Conservation (phyloP, 2,329 filamentous ascomycete species). For the Arthrobotrys conoides region DNA sequence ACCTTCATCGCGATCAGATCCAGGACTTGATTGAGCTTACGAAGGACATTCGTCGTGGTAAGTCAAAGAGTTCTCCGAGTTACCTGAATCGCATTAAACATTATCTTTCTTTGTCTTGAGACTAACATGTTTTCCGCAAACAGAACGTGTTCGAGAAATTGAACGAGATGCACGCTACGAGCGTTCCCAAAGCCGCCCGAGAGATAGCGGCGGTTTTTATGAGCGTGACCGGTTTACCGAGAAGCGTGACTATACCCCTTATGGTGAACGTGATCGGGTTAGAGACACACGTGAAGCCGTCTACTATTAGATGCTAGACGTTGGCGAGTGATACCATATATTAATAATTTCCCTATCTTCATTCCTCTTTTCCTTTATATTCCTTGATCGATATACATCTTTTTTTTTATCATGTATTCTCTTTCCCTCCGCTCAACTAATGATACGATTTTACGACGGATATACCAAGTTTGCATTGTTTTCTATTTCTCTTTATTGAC, state of each 20-base stretch:
- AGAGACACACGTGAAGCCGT: conserved; percentile 59
- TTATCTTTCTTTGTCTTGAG: conserved; percentile 15
- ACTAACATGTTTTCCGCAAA: conserved; percentile 38
- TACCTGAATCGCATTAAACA: conserved; percentile 37
- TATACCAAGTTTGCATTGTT: conserved; percentile 51
- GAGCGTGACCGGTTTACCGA: conserved; percentile 57
- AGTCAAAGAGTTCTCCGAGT: conserved; percentile 49
- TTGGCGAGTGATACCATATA: conserved; percentile 36
- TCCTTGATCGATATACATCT: conserved; percentile 7
- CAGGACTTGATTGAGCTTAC: conserved; percentile 85
- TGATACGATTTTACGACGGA: conserved; percentile 60
- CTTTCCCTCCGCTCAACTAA: conserved; percentile 34
- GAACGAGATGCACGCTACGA: conserved; percentile 49
- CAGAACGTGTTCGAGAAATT: conserved; percentile 60
- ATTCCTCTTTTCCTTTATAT: not conserved
- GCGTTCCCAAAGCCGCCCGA: conserved; percentile 53
- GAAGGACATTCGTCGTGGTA: conserved; percentile 80
- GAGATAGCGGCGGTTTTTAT: conserved; percentile 54
- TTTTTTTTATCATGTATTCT: conserved; percentile 40
- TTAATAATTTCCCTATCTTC: conserved; percentile 24
- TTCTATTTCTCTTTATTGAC: conserved; percentile 7
- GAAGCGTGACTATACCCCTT: conserved; percentile 59
- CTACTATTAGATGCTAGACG: conserved; percentile 49
- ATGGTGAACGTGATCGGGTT: conserved; percentile 58
- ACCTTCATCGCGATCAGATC: conserved; percentile 87